Conservation (phyloP, 805 yeast species). For the Yamadazyma ubonensis region DNA sequence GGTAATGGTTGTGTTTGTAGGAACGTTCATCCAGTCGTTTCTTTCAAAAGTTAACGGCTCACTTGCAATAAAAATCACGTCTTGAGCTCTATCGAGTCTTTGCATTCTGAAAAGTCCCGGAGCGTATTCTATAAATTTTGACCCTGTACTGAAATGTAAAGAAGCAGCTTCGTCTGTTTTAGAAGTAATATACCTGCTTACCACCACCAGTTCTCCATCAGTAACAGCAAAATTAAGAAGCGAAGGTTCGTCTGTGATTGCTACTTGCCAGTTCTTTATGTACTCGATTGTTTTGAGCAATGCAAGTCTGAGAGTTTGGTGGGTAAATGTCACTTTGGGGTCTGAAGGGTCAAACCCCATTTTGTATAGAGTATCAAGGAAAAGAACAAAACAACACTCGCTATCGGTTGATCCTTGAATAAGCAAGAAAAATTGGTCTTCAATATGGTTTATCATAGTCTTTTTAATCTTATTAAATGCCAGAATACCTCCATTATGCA, state of each 20-base stretch:
- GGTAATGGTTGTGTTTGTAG: slow-evolving; percentile 84
- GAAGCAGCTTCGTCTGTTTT: slow-evolving; percentile 95
- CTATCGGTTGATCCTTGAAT: slow-evolving; percentile 96
- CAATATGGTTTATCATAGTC: slow-evolving; percentile 64
- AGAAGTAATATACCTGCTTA: slow-evolving; percentile 84
- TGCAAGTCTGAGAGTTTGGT: slow-evolving; percentile 62
- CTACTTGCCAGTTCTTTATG: slow-evolving; percentile 78
- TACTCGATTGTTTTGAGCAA: slow-evolving; percentile 68
- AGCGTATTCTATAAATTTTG: slow-evolving; percentile 82
- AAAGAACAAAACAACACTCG: slow-evolving; percentile 91
- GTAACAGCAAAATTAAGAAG: slow-evolving; percentile 91
- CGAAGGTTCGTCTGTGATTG: slow-evolving; percentile 64
- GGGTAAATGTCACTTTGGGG: slow-evolving; percentile 39
- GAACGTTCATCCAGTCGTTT: slow-evolving; percentile 96
- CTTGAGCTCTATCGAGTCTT: slow-evolving; percentile 86
- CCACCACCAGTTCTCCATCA: slow-evolving; percentile 84
- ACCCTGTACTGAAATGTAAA: slow-evolving; percentile 89
- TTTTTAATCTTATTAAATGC: slow-evolving; percentile 74
- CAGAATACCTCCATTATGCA: slow-evolving; percentile 95
- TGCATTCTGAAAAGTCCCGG: slow-evolving; percentile 96
- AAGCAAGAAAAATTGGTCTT: slow-evolving; percentile 73
- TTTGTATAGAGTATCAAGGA: slow-evolving; percentile 69
- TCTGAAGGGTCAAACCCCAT: slow-evolving; percentile 72
- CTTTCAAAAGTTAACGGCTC: slow-evolving; percentile 96
- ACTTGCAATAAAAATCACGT: slow-evolving; percentile 93